Conservation (phyloP, 352 stramenopile species). For the Phytophthora pinifolia region DNA sequence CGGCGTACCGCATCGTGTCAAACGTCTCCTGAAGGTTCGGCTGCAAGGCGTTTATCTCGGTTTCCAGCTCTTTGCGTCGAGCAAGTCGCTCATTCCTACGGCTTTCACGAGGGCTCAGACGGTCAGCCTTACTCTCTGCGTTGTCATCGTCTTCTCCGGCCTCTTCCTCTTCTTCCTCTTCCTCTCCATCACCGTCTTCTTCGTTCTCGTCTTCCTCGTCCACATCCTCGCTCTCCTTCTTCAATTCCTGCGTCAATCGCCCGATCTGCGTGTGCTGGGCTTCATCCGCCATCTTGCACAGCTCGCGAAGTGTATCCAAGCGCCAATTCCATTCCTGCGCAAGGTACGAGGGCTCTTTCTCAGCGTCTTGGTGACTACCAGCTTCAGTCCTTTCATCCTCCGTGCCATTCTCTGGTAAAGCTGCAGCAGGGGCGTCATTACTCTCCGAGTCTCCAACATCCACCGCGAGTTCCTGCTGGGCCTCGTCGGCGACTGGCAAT, state of each 20-base stretch:
- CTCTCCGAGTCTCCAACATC: background rate
- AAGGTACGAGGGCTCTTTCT: background rate
- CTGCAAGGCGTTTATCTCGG: conserved; percentile 22
- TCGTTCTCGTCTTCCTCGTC: conserved; percentile 26
- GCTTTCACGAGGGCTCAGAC: conserved; percentile 13
- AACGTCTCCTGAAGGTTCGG: conserved; percentile 41
- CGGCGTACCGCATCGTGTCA: conserved; percentile 24
- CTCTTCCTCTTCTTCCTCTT: conserved; percentile 30
- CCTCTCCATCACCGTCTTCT: conserved; percentile 30
- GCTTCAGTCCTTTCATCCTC: background rate
- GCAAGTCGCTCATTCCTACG: conserved; percentile 21
- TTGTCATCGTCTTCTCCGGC: conserved; percentile 21
- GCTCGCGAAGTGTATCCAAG: conserved; percentile 28
- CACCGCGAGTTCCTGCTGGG: conserved; percentile 3
- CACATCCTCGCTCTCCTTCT: conserved; percentile 24
- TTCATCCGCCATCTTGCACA: conserved; percentile 33
- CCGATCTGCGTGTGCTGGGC: conserved; percentile 21
- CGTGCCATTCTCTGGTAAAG: background rate
- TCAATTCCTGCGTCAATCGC: conserved; percentile 18
- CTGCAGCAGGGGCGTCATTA: no score
- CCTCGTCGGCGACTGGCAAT: background rate
- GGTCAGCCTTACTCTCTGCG: background rate
- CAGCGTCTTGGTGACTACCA: background rate
- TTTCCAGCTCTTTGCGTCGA: conserved; percentile 19
- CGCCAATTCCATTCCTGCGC: conserved; percentile 35